Conservation (phyloP, 257 asterid species). For the Cruciata laevipes region DNA sequence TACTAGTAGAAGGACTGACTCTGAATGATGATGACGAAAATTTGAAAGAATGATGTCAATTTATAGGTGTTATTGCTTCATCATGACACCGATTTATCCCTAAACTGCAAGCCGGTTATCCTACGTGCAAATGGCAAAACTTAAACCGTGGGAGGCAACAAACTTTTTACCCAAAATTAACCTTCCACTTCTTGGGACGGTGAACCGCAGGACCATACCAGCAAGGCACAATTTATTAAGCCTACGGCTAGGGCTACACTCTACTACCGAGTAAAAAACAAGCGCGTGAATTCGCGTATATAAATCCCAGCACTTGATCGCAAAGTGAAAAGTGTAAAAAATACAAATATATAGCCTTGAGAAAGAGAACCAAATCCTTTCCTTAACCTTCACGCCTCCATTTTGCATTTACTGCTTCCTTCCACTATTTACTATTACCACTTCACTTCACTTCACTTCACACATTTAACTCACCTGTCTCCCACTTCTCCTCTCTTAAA, state of each 20-base stretch:
- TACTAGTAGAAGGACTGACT: too few species aligned
- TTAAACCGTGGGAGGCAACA: neutral
- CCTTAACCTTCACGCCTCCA: conserved; percentile 66
- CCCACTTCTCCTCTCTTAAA: conserved; percentile 10
- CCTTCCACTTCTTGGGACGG: neutral
- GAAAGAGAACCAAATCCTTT: conserved; percentile 50
- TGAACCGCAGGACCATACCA: conserved; percentile 3
- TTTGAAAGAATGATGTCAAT: neutral
- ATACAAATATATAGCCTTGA: conserved; percentile 46
- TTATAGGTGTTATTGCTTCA: neutral
- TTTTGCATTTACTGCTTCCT: conserved; percentile 14
- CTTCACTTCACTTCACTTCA: neutral
- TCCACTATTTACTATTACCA: neutral
- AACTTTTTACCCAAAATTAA: neutral
- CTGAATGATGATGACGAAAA: neutral
- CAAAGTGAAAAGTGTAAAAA: conserved; percentile 11
- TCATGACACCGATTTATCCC: neutral
- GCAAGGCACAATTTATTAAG: neutral
- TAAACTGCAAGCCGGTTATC: neutral
- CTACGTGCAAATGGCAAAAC: neutral
- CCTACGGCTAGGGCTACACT: neutral
- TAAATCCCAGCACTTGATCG: neutral
- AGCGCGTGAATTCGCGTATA: neutral
- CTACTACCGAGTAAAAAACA: neutral
- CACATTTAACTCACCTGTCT: conserved; percentile 4